Conservation (phyloP, 495 filamentous ascomycete genomes). For the Podospora didyma region DNA sequence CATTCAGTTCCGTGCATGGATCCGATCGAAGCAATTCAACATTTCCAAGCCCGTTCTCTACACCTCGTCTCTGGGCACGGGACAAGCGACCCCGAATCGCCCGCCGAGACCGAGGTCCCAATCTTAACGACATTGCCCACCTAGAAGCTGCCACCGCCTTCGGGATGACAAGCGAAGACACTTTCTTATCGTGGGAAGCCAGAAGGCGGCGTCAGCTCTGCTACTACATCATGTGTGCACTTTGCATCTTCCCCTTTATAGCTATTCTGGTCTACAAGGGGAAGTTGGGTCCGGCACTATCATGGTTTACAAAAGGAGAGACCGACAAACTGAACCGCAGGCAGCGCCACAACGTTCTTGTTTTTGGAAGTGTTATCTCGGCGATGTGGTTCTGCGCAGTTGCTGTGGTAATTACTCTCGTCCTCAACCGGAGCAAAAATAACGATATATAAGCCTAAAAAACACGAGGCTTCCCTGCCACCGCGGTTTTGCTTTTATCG, state of each 20-base stretch:
- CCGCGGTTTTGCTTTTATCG: neutral
- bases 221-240: slow-evolving; percentile 24
- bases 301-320: slow-evolving; percentile 35
- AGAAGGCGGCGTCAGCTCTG: slow-evolving; percentile 19
- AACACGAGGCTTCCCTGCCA: neutral
- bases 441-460: neutral
- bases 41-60: neutral
- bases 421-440: slow-evolving; percentile 4
- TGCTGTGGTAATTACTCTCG: slow-evolving; percentile 5
- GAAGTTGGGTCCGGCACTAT: slow-evolving; percentile 20
- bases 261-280: slow-evolving; percentile 25
- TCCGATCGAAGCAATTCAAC: slow-evolving; percentile 7
- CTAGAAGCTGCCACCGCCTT: slow-evolving; percentile 10
- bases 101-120: neutral
- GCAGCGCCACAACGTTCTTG: slow-evolving; percentile 24
- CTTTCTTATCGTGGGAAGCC: slow-evolving; percentile 23
- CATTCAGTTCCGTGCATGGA: slow-evolving; percentile 10
- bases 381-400: slow-evolving; percentile 15
- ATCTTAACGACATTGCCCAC: slow-evolving; percentile 10
- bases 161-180: slow-evolving; percentile 15
- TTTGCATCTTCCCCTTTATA: slow-evolving; percentile 33
- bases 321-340: slow-evolving; percentile 18
- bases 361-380: slow-evolving; percentile 17
- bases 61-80: slow-evolving; percentile 6
- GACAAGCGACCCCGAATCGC: slow-evolving; percentile 2